Evolutionary conservation across 257 asterid genomes (phyloP).

Genomic region (Gentiana dahurica): DNA sequence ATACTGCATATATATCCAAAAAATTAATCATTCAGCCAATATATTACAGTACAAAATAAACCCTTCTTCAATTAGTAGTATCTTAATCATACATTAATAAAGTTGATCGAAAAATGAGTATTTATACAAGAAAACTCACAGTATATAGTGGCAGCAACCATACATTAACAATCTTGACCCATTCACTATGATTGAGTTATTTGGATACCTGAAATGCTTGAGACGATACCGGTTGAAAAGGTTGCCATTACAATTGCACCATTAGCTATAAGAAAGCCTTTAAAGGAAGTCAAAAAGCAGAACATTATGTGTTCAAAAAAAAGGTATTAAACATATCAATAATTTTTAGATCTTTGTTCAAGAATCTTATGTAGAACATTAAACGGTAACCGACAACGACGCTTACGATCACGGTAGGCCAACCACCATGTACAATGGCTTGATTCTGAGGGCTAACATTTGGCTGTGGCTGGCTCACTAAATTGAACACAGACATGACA

Average conservation of each 20-base stretch:
- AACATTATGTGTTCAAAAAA: too few species aligned
- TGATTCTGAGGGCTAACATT: constrained; percentile 58
- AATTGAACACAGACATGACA: not conserved
- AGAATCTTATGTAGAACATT: too few species aligned
- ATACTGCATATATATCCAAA: constrained; percentile 38
- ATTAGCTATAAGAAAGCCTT: constrained; percentile 74
- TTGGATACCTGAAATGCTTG: constrained; percentile 68
- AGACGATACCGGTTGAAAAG: constrained; percentile 90
- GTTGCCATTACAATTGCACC: constrained; percentile 85
- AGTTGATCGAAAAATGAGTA: too few species aligned
- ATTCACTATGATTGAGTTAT: constrained; percentile 30
- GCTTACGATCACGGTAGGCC: constrained; percentile 74
- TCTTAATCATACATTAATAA: too few species aligned
- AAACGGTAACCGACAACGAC: not conserved
- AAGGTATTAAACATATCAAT: too few species aligned
- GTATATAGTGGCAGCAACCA: constrained; percentile 91
- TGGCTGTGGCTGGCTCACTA: constrained; percentile 75
- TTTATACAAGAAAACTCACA: constrained; percentile 24
- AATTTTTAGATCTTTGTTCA: too few species aligned
- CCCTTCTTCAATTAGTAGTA: too few species aligned
- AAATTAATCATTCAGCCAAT: too few species aligned
- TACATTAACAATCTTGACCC: constrained; percentile 87
- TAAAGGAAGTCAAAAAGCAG: not conserved
- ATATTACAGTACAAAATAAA: too few species aligned
- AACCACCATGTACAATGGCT: constrained; percentile 49